Evolutionary conservation across 2,329 filamentous ascomycete species (phyloP), one percentile per base, ranked within the genome.

Genomic region (Fusarium chaquense): DNA sequence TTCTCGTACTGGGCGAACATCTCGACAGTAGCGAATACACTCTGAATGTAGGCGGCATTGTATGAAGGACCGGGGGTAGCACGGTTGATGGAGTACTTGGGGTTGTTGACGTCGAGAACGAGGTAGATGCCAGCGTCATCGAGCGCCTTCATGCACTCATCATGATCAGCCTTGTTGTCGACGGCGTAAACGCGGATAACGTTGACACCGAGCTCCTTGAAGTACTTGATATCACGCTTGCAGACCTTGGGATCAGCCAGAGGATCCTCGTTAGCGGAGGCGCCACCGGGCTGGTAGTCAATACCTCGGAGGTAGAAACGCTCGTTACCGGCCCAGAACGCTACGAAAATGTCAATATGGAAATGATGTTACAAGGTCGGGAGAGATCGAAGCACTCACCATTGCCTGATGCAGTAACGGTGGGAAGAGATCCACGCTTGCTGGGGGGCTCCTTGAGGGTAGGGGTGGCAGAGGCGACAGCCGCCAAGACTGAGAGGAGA

Each of bases 181-280:
- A 97, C 90, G 18, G 91, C 93, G 86, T 97, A 98, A 67, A 97
- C 92, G 80, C 94, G 94, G 77, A 98, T 86, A 28, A 93, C 94
- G 85, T 98, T 98, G 82, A 97, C 84, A 50, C 94, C 93, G 52
- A 98, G 86, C 72, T 93, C 87, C 84, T 93, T 88, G 89, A 97
- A 97, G 78, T 93, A 85, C 53, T 83, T 81, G 73, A 97, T 91
- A 77, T 97, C 93, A 70, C 94, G 91, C 79, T 88, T 86, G 87
- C 94, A 97, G 76, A 85, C 82, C 5, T 80, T 80, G 26, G 83
- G 77, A 75, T 97, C 90, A 67, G 92, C 90, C 55, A 97, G 90
- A 65, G 94, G 93, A 77, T 97, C 94, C n/a, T 73, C 54, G 72
- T 83, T 83, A 65, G 79, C 79, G 4, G 86, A 84, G 30, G 86